phyloP scores from a whole-genome alignment of 805 yeast genomes.

The Nematodospora valgi region DNA sequence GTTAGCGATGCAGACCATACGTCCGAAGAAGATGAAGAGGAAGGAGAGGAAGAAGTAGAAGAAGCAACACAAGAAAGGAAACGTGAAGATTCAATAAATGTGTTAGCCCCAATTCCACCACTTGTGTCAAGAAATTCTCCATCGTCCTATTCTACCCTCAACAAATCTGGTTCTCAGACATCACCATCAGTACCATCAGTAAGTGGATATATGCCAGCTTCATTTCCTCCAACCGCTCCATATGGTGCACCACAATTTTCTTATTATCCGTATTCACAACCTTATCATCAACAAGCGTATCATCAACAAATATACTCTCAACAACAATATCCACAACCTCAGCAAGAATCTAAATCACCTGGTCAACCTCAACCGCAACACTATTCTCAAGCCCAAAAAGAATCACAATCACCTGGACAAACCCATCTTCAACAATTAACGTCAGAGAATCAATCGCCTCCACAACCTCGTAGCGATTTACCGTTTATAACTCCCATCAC shows the following conservation, averaged over 20 bases:
- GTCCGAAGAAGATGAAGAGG: slow-evolving; percentile 1
- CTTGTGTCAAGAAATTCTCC: too few relatives aligned
- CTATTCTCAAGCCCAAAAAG: neutral
- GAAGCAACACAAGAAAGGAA: slow-evolving; percentile 1
- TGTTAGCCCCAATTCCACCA: neutral
- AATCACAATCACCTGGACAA: neutral
- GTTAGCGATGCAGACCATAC: slow-evolving; percentile 1
- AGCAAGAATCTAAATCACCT: slow-evolving; percentile 1
- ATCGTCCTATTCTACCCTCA: too few relatives aligned
- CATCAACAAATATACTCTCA: slow-evolving; percentile 3
- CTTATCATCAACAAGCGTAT: neutral
- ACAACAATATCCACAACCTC: slow-evolving; percentile 1
- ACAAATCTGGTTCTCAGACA: too few relatives aligned
- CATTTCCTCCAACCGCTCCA: too few relatives aligned
- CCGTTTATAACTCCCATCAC: slow-evolving; percentile 2
- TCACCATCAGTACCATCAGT: too few relatives aligned
- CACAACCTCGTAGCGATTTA: neutral
- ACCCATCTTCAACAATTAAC: too few relatives aligned
- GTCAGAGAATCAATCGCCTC: neutral
- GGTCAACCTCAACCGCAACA: slow-evolving; percentile 1
- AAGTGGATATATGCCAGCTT: too few relatives aligned
- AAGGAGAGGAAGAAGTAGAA: neutral
- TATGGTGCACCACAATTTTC: too few relatives aligned
- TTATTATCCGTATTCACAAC: too few relatives aligned
- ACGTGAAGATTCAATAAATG: too few relatives aligned